These are phyloP conservation scores for Fusarium algeriense DNA, from an alignment of 2,329 filamentous ascomycete species.

Conservation along the genomic window DNA sequence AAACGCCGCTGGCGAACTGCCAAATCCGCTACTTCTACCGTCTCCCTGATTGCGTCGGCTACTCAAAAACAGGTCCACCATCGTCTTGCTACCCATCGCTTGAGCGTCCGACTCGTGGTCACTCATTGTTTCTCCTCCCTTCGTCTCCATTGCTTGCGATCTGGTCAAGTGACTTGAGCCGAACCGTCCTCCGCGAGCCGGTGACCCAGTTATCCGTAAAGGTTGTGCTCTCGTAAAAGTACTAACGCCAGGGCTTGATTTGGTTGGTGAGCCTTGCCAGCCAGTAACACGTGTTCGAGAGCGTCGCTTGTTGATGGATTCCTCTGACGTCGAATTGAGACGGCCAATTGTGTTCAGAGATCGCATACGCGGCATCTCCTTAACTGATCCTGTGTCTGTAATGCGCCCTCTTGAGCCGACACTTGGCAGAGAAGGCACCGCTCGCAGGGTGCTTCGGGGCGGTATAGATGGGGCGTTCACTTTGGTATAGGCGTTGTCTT, in stretches of 20 bases:
- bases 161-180: conserved; percentile 12
- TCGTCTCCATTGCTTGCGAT: conserved; percentile 8
- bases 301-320: conserved; percentile 38
- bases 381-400: neutral
- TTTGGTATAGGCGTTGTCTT: neutral
- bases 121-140: neutral
- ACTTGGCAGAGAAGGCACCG: conserved; percentile 45
- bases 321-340: conserved; percentile 30
- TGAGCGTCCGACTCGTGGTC: conserved; percentile 49
- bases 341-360: conserved; percentile 45
- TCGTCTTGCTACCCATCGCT: conserved; percentile 60
- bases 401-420: conserved; percentile 10
- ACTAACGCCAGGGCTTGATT: conserved; percentile 47
- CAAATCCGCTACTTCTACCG: conserved; percentile 48
- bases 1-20: conserved; percentile 50
- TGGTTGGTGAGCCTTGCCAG: conserved; percentile 42
- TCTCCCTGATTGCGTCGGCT: conserved; percentile 59
- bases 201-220: conserved; percentile 16
- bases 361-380: conserved; percentile 38
- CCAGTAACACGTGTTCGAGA: conserved; percentile 35
- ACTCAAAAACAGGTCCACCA: conserved; percentile 68
- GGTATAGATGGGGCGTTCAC: conserved; percentile 29
- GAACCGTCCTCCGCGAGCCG: conserved; percentile 3
- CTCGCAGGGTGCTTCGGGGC: conserved; percentile 37
- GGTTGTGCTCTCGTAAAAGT: conserved; percentile 28